Percentiles rank a stretch among this genome's conserved stretches.
Evolutionary conservation across 257 asterid genomes (phyloP).

Genomic region (Solanum okadae): DNA sequence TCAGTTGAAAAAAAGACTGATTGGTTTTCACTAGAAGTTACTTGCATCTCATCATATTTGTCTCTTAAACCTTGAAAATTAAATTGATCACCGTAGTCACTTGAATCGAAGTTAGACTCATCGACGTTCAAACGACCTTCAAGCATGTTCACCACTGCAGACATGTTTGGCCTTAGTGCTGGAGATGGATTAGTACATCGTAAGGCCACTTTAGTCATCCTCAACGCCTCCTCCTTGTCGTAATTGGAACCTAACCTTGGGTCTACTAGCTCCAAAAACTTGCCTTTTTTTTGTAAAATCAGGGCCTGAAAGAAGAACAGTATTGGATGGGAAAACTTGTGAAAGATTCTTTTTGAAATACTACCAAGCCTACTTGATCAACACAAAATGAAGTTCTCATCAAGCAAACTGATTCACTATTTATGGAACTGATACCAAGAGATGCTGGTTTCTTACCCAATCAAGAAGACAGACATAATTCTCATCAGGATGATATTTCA

Average conservation of each 20-base stretch:
- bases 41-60: conserved; percentile 23
- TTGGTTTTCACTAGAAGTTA: conserved; percentile 8
- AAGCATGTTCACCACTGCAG: conserved; percentile 46
- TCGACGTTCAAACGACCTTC: conserved; percentile 23
- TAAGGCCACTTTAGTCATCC: conserved; percentile 40
- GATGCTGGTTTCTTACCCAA: too few relatives aligned
- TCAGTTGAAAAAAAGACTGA: not conserved
- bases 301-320: conserved; percentile 36
- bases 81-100: conserved; percentile 11
- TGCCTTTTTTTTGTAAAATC: conserved; percentile 31
- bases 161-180: conserved; percentile 56
- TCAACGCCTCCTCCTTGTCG: conserved; percentile 24
- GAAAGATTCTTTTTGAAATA: not conserved
- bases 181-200: conserved; percentile 62
- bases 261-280: conserved; percentile 44
- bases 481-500: too few relatives aligned
- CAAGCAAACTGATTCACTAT: too few relatives aligned
- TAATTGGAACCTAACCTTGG: too few relatives aligned
- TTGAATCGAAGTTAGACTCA: not conserved
- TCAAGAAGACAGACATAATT: too few relatives aligned
- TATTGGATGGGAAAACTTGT: not conserved
- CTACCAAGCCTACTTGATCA: not conserved
- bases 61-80: conserved; percentile 37
- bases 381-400: too few relatives aligned
- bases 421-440: too few relatives aligned